Evolutionary conservation across 176 grass and related monocot genomes (phyloP).

Genomic region (Carex kokanica): DNA sequence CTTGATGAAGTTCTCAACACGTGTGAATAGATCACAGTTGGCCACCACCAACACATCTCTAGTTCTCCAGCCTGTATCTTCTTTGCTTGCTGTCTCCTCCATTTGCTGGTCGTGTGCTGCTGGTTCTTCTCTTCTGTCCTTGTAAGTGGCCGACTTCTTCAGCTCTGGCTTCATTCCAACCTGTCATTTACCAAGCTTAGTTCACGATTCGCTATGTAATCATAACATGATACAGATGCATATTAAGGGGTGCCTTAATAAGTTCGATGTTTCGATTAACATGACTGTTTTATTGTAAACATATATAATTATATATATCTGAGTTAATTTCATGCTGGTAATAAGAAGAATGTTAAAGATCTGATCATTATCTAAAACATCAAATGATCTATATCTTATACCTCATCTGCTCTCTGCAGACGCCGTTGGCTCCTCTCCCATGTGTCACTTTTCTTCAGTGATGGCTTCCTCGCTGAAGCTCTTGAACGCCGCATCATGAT

Average conservation of each 20-base stretch:
- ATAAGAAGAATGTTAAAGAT: neutral
- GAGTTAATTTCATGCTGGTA: neutral
- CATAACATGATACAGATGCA: neutral
- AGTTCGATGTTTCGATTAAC: neutral
- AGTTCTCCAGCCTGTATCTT: slow-evolving; percentile 52
- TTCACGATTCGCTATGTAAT: neutral
- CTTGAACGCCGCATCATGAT: slow-evolving; percentile 26
- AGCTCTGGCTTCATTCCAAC: slow-evolving; percentile 12
- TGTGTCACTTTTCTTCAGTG: slow-evolving; percentile 60
- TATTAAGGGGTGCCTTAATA: neutral
- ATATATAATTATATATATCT: neutral
- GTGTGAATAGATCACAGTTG: slow-evolving; percentile 51
- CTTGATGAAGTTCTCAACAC: slow-evolving; percentile 68
- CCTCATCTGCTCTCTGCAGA: slow-evolving; percentile 16
- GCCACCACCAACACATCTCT: slow-evolving; percentile 45
- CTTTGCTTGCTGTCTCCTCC: slow-evolving; percentile 1
- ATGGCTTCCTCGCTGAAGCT: slow-evolving; percentile 23
- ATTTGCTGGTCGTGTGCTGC: neutral
- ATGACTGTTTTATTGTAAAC: neutral
- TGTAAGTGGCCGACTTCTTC: slow-evolving; percentile 37
- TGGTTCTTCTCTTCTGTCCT: slow-evolving; percentile 7
- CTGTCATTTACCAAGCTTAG: slow-evolving; percentile 27
- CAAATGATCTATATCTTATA: neutral
- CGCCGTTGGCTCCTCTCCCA: slow-evolving; percentile 44
- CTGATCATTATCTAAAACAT: neutral